Evolutionary conservation across 2,329 filamentous ascomycete genomes (phyloP).

Genomic region (Nakataea oryzae): DNA sequence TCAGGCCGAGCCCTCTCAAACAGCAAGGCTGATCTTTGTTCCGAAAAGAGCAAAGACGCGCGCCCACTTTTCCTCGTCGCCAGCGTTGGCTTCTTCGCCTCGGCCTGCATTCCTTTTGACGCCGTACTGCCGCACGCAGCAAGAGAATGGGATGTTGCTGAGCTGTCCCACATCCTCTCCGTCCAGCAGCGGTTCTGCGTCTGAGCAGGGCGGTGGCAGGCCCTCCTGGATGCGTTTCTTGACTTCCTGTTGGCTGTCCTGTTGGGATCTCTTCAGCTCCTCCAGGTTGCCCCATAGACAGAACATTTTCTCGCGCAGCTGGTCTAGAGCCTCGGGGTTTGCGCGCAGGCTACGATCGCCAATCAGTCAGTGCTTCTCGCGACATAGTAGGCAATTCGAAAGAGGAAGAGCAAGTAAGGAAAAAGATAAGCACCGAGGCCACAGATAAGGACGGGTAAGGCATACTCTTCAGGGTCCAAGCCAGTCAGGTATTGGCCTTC

Average conservation of each 20-base stretch:
- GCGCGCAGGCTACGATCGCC: constrained; percentile 32
- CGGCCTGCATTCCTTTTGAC: constrained; percentile 33
- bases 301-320: constrained; percentile 61
- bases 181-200: constrained; percentile 10
- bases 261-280: constrained; percentile 45
- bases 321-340: constrained; percentile 34
- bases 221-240: constrained; percentile 9
- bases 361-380: constrained; percentile 20
- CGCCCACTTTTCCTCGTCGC: constrained; percentile 42
- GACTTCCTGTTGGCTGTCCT: constrained; percentile 8
- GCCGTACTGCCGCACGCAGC: constrained; percentile 64
- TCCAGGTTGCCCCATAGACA: constrained; percentile 79
- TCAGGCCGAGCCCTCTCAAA: neutral
- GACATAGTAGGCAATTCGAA: neutral
- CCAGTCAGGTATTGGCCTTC: constrained; percentile 36
- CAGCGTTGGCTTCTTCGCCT: constrained; percentile 31
- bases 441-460: neutral
- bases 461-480: constrained; percentile 33
- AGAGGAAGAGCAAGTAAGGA: neutral
- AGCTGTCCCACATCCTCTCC: constrained; percentile 17
- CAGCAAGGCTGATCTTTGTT: constrained; percentile 37
- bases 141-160: constrained; percentile 52
- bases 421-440: constrained; percentile 8
- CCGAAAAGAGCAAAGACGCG: constrained; percentile 55
- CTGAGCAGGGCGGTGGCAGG: constrained; percentile 27